Percentiles rank a stretch among this genome's conserved stretches.
phyloP scores from a whole-genome alignment of 306 rosid genomes.

The Trichosanthes cucumerina region DNA sequence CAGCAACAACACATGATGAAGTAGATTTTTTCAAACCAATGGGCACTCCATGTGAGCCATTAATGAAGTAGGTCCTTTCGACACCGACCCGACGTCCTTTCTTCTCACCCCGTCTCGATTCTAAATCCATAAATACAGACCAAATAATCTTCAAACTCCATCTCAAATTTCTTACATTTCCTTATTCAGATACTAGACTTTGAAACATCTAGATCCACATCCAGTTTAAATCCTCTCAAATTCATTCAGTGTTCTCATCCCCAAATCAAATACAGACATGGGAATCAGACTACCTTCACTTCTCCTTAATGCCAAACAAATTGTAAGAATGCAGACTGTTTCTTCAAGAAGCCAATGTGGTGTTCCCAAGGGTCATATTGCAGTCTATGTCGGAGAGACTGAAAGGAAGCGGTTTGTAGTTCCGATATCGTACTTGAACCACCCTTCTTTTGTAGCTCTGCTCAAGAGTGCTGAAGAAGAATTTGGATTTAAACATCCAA shows the following conservation, averaged over 20 bases:
- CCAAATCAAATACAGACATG: neutral
- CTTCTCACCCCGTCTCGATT: neutral
- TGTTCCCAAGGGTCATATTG: constrained; percentile 40
- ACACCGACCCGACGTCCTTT: neutral
- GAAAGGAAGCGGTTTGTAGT: constrained; percentile 32
- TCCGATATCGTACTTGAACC: constrained; percentile 31
- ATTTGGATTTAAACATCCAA: constrained; percentile 44
- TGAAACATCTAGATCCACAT: neutral
- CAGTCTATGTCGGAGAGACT: constrained; percentile 40
- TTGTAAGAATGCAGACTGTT: neutral
- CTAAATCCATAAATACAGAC: neutral
- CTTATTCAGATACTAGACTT: neutral
- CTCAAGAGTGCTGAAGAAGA: constrained; percentile 30
- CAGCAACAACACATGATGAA: neutral
- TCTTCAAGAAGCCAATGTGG: constrained; percentile 3
- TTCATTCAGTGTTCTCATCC: neutral
- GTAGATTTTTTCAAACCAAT: neutral
- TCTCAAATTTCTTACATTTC: neutral
- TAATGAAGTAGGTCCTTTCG: neutral
- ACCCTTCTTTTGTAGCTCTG: constrained; percentile 30
- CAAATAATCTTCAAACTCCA: neutral
- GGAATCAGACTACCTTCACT: constrained; percentile 1
- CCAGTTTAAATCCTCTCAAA: neutral
- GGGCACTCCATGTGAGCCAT: constrained; percentile 9
- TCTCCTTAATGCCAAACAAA: constrained; percentile 9